Evolutionary conservation across 176 grass and related monocot species (phyloP), one percentile per base, ranked within the genome.

Genomic region (Oryza meridionalis): DNA sequence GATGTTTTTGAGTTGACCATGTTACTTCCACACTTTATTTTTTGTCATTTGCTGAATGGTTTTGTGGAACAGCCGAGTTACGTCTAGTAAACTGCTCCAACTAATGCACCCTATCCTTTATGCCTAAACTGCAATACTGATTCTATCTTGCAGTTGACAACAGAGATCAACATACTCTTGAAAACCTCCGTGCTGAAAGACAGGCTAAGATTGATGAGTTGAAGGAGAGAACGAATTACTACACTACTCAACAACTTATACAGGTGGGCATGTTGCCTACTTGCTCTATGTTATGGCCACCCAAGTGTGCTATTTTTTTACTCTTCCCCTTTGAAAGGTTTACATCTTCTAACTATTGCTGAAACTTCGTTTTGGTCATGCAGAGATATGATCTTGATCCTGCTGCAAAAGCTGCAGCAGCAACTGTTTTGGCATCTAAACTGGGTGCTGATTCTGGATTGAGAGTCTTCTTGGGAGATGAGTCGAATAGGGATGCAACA

Each of bases 381-480:
- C 89, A 99, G 97, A 92, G 93, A 85, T 96, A 96, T 47, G 97
- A 99, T 81, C 85, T 94, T 64, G 97, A 99, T 88, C 97, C 93
- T 55, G 97, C 93, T 62, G 91, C 91, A 81, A 99, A 99, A 80
- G 91, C 89, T 8, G 93, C 97, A 5, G 97, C 97, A 17, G 91
- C 97, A 91, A 86, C 85, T 84, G 91, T 99, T 92, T 91, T 94
- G 81, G 97, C 91, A 78, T 94, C 91, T 11, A 99, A 96, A 70
- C 90, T 94, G 64, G 86, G 93, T 6, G 69, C 93, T 0, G 96
- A 98, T 80, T 92, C 91, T 86, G 96, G 93, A 38, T 82, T 98
- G 80, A 98, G 88, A 82, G 69, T 98, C 47, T 85, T 86, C 81
- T 25, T 95, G 33, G 93, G 88, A 72, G 93, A 98, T 76, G 85